Evolutionary conservation across 2,329 filamentous ascomycete species (phyloP).

Genomic region (Apiospora malaysiana): DNA sequence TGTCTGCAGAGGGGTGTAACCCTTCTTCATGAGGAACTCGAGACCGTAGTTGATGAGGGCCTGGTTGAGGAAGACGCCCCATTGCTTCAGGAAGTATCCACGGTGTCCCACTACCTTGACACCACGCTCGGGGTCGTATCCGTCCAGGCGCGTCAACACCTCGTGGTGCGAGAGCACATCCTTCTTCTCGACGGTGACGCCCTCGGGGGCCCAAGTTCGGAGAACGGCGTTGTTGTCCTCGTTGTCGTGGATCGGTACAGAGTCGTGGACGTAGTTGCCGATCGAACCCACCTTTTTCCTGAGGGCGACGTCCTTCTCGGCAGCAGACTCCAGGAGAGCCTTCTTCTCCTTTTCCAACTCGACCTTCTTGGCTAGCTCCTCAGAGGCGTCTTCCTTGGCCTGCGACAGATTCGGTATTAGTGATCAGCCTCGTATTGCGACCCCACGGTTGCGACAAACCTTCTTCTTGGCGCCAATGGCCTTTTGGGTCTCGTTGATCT

Average conservation of each 20-base stretch:
- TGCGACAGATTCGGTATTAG: conserved; percentile 36
- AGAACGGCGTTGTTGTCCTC: conserved; percentile 80
- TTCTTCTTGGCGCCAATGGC: conserved; percentile 93
- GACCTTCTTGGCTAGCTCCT: conserved; percentile 78
- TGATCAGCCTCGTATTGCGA: neutral
- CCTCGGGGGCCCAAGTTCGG: conserved; percentile 81
- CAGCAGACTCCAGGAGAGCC: conserved; percentile 73
- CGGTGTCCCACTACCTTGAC: conserved; percentile 94
- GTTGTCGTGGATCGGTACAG: conserved; percentile 39
- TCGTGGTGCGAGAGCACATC: conserved; percentile 91
- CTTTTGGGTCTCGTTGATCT: conserved; percentile 90
- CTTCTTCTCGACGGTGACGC: conserved; percentile 74
- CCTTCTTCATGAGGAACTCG: conserved; percentile 82
- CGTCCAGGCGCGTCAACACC: conserved; percentile 84
- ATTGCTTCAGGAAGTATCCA: conserved; percentile 89
- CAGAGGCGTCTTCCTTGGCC: conserved; percentile 86
- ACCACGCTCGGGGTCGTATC: conserved; percentile 91
- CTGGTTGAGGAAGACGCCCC: conserved; percentile 90
- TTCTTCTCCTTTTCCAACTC: conserved; percentile 84
- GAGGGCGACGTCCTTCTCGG: conserved; percentile 75
- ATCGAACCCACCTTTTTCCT: conserved; percentile 82
- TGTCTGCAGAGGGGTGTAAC: conserved; percentile 82
- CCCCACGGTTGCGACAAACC: conserved; percentile 47
- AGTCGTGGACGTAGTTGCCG: conserved; percentile 90
- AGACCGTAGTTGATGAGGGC: conserved; percentile 95